Base-by-base conservation (phyloP, 1,284 basidiomycete species). In the Heliocybe sulcata region DNA sequence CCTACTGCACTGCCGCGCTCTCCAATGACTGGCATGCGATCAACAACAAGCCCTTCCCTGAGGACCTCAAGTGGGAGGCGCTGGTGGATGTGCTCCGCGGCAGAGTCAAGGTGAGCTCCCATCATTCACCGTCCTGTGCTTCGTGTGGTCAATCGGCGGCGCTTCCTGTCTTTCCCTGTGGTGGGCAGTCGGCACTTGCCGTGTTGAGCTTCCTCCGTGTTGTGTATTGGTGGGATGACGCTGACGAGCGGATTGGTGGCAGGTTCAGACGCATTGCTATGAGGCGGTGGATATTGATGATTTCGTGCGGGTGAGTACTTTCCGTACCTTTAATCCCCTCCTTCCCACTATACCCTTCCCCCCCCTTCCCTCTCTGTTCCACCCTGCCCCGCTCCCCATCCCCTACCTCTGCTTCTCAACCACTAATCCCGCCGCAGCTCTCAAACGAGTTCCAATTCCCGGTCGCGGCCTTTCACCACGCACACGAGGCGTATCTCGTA, bases 31-130 rank as follows among this genome's bases (percentile, higher is more conserved):
- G 88, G 84, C 73, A 74, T 53, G 68, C 70, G 14, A 64, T 75
- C 14, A 64, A 76, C 1, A 66, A 69, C 6, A 80, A 77, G 0
- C 69, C 77, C 20, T 93, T 90, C 68, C 93, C 94, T 0, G 83
- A 92, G 52, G 81, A 83, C 42, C 72, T 94, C 45, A 79, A 92
- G 64, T 91, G 87, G 81, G 94, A 96, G 64, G 85, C 85, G 11
- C 73, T 96, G 9, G 89, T 94, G 3, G 94, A 95, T 60, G 90
- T 94, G 4, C 76, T 97, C 23, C 76, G 94, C 49, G 90, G 85
- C 9, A 76, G 78, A 22, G 88, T 90, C 58, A 90, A 88, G 75
- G 85, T 82, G 57, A n/a, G n/a, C n/a, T n/a, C n/a, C n/a, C n/a
- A n/a, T n/a, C n/a, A n/a, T n/a, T n/a, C n/a, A n/a, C n/a, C n/a